A percentile compares a stretch with the other conserved stretches of the same genome.
phyloP scores from a whole-genome alignment of 129 eudicot species.

The Apium graveolens region DNA sequence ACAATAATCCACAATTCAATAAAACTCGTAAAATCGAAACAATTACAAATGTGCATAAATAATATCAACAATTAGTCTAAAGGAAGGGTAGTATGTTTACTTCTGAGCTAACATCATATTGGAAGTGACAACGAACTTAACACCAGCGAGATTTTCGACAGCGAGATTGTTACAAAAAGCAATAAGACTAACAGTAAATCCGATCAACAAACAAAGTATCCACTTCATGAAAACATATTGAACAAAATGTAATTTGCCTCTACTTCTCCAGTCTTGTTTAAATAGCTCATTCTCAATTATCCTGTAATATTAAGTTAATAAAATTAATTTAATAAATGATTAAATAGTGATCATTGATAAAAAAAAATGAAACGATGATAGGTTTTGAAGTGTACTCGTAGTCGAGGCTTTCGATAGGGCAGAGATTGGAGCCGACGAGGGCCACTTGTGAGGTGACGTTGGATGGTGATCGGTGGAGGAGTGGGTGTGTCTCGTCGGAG shows the following conservation, averaged over 20 bases:
- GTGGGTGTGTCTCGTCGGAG: conserved; percentile 35
- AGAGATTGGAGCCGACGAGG: conserved; percentile 66
- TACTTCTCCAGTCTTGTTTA: conserved; percentile 86
- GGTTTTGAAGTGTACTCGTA: too few relatives aligned
- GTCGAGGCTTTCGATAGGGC: conserved; percentile 87
- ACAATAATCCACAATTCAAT: conserved; percentile 6
- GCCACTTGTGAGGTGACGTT: conserved; percentile 76
- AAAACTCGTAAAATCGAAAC: background rate
- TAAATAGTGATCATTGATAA: too few relatives aligned
- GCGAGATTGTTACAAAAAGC: conserved; percentile 79
- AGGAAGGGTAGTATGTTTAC: background rate
- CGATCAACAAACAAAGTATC: conserved; percentile 64
- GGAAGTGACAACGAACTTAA: conserved; percentile 82
- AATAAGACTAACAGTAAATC: conserved; percentile 49
- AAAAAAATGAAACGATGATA: too few relatives aligned
- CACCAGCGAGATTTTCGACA: conserved; percentile 77
- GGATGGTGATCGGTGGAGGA: conserved; percentile 46
- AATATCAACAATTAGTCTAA: background rate
- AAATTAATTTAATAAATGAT: background rate
- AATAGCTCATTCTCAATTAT: conserved; percentile 72
- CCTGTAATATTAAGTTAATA: conserved; percentile 22
- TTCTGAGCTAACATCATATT: conserved; percentile 67
- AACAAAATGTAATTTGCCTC: conserved; percentile 47
- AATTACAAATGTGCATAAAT: background rate
- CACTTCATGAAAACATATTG: conserved; percentile 74